Conservation (phyloP, 805 yeast genomes). For the Ogataea angusta region DNA sequence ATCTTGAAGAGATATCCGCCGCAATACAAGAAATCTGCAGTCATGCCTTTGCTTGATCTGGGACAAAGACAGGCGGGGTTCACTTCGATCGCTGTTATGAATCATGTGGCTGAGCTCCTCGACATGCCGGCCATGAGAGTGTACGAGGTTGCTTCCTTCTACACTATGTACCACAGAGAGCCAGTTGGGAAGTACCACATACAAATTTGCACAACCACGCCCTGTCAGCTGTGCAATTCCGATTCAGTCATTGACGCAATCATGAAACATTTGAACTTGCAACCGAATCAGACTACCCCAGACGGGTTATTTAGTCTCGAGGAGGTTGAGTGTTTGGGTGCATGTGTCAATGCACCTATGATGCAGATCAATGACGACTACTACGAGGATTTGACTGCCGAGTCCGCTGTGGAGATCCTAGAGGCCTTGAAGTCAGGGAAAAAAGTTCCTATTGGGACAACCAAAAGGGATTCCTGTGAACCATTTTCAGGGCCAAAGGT, state of each 20-base stretch:
- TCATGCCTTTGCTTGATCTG: conserved; percentile 80
- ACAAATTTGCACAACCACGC: conserved; percentile 87
- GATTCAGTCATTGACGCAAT: conserved; percentile 76
- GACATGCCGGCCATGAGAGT: conserved; percentile 95
- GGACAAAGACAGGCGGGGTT: conserved; percentile 88
- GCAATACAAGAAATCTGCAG: conserved; percentile 83
- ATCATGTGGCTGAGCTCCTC: conserved; percentile 77
- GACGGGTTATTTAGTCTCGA: conserved; percentile 77
- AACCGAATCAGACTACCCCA: conserved; percentile 74
- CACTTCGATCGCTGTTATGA: conserved; percentile 84
- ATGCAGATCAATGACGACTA: conserved; percentile 79
- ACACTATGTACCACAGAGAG: conserved; percentile 83
- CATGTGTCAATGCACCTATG: conserved; percentile 91
- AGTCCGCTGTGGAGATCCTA: conserved; percentile 57
- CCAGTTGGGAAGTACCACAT: conserved; percentile 84
- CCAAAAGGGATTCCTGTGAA: conserved; percentile 70
- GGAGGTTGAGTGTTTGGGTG: conserved; percentile 90
- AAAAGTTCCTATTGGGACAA: conserved; percentile 59
- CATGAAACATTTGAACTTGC: conserved; percentile 53
- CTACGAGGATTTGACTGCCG: conserved; percentile 76
- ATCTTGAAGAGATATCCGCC: conserved; percentile 78
- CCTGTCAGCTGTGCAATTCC: conserved; percentile 81
- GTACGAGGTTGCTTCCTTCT: conserved; percentile 87
- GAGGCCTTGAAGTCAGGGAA: conserved; percentile 63
- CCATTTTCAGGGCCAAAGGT: conserved; percentile 71